These are phyloP conservation scores for Macrocybe gigantea DNA, from an alignment of 768 basidiomycete genomes.

Conservation along the genomic window DNA sequence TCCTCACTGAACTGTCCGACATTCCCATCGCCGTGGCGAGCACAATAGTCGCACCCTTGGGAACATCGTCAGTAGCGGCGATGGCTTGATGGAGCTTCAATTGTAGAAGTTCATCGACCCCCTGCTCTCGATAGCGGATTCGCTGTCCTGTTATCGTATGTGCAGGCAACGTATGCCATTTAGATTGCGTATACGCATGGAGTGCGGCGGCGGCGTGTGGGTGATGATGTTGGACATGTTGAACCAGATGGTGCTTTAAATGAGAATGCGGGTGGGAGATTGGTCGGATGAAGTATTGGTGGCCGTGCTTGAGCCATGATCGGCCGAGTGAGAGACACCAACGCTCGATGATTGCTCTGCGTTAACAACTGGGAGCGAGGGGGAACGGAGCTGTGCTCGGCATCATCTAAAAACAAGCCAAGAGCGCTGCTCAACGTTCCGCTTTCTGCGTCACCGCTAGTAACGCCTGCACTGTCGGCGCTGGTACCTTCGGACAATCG, in stretches of 20 bases:
- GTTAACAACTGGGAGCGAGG: no score
- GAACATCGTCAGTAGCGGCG: slow-evolving; percentile 57
- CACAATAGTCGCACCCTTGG: slow-evolving; percentile 74
- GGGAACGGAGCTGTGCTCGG: background rate
- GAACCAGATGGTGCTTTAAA: background rate
- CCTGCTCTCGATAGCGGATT: slow-evolving; percentile 75
- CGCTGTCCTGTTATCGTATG: no score
- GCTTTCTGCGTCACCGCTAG: background rate
- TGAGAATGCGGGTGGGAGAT: background rate
- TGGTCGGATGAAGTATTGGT: no score
- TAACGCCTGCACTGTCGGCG: slow-evolving; percentile 13
- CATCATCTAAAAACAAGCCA: no score
- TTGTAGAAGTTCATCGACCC: slow-evolving; percentile 92
- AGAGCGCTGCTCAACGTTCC: no score
- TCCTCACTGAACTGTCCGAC: slow-evolving; percentile 90
- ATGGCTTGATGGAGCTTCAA: slow-evolving; percentile 88
- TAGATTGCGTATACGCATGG: no score
- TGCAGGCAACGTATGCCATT: no score
- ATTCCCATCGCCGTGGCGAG: slow-evolving; percentile 94
- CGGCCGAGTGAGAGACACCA: no score
- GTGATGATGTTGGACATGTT: background rate
- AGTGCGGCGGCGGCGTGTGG: background rate
- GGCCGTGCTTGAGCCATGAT: no score
- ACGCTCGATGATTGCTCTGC: no score
- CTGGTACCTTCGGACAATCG: slow-evolving; percentile 25